These are phyloP conservation scores for Caryocar brasiliense DNA, from an alignment of 441 rosid species.

Conservation along the genomic window DNA sequence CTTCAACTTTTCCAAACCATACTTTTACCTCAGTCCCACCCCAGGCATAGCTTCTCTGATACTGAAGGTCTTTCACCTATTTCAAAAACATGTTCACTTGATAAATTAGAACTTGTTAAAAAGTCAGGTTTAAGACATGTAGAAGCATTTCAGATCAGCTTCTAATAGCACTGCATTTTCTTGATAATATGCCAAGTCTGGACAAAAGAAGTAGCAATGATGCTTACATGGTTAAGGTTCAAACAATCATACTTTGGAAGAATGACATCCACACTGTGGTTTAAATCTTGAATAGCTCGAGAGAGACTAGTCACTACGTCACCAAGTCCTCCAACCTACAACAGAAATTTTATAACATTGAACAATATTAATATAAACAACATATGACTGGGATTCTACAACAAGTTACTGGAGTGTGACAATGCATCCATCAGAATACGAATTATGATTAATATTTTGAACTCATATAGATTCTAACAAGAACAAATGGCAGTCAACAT, in stretches of 20 bases:
- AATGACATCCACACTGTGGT: slow-evolving; percentile 76
- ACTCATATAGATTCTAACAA: too few species aligned
- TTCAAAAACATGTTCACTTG: slow-evolving; percentile 10
- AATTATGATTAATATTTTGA: too few species aligned
- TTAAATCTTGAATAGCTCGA: slow-evolving; percentile 90
- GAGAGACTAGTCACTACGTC: slow-evolving; percentile 96
- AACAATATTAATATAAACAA: not conserved
- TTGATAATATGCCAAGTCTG: not conserved
- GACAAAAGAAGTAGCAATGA: slow-evolving; percentile 6
- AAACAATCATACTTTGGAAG: slow-evolving; percentile 90
- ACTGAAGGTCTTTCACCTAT: slow-evolving; percentile 73
- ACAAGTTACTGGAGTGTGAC: too few species aligned
- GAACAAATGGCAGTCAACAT: too few species aligned
- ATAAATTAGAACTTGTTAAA: not conserved
- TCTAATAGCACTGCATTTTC: too few species aligned
- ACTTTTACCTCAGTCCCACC: slow-evolving; percentile 86
- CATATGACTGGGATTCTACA: too few species aligned
- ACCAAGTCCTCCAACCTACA: slow-evolving; percentile 96
- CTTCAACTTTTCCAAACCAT: slow-evolving; percentile 91
- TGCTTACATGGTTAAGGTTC: slow-evolving; percentile 70
- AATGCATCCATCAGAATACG: too few species aligned
- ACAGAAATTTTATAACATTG: slow-evolving; percentile 8
- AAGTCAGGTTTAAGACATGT: not conserved
- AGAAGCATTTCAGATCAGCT: too few species aligned
- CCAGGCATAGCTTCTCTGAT: slow-evolving; percentile 65